Base-by-base conservation (phyloP, 805 yeast genomes). In the Wickerhamiella spandovensis region DNA sequence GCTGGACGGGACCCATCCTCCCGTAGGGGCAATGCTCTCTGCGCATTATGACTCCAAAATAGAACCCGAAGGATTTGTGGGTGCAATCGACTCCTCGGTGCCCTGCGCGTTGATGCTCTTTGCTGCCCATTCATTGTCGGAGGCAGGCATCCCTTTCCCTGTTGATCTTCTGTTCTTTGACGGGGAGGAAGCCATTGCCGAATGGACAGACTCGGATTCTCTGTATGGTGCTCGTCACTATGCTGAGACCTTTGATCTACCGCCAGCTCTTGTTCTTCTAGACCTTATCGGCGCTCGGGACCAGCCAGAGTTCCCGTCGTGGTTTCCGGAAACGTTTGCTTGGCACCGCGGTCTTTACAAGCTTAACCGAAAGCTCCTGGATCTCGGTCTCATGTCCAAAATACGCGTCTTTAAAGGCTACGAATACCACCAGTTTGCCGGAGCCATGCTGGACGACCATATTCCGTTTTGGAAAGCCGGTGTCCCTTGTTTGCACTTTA, bases 1-100 rank as follows among this genome's bases (percentile, higher is more conserved):
- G n/a, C 28, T 24, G 8, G 28, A 38, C 15, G 25, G 46, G 48
- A 17, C 39, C 35, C 5, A 57, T 56, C 2, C 54, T 59, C 2
- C 60, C 60, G 17, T 35, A 20, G 65, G 67, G 30, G 52, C 72
- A 8, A 64, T 71, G 5, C 54, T 77, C 2, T 74, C 75, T 3
- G 82, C 79, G 0, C 83, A 78, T 54, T 78, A 76, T 55, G 83
- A 78, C 57, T 69, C 79, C 0, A 72, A 72, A 54, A 48, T 64
- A 9, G 58, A 59, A 7, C 80, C 81, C 1, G 64, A 63, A n/a
- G 81, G 80, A 5, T 77, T 78, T 51, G 62, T 77, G 30, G 83
- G 83, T 6, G 83, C 81, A 1, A 74, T 69, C 25, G 83, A 78
- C 57, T 73, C 79, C 50, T 81, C 80, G 2, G 77, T 72, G 1